Conservation (phyloP, 208 protist species). For the Leishmania mexicana region DNA sequence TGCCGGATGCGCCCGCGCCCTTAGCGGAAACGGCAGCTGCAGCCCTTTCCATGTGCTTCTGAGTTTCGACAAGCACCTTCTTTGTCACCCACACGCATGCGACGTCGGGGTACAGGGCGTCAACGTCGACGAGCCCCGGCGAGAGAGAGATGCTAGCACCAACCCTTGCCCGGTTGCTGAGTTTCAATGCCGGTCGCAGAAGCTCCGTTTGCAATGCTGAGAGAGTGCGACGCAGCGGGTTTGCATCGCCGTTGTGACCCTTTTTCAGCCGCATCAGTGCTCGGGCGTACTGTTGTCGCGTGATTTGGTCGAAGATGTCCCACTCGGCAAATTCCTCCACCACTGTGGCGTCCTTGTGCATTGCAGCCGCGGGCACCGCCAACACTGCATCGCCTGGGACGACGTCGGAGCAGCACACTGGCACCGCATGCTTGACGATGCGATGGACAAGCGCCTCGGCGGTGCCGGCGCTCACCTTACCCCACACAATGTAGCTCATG, state of each 20-base stretch:
- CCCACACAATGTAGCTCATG: constrained; percentile 86
- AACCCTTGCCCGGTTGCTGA: background rate
- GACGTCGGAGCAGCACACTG: constrained; percentile 13
- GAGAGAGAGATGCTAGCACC: background rate
- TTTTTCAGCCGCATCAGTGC: constrained; percentile 6
- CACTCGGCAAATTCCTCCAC: constrained; percentile 23
- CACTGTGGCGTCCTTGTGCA: background rate
- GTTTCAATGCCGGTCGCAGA: background rate
- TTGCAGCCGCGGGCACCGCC: background rate
- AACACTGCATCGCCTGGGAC: background rate
- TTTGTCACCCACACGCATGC: constrained; percentile 3
- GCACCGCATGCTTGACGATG: constrained; percentile 15
- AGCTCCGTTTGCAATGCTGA: background rate
- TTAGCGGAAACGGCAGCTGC: background rate
- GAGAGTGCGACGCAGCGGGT: constrained; percentile 31
- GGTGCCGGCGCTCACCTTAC: constrained; percentile 25
- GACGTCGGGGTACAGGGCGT: constrained; percentile 20
- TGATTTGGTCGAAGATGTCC: constrained; percentile 19
- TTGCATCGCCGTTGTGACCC: constrained; percentile 28
- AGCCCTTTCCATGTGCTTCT: constrained; percentile 1
- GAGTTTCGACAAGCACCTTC: constrained; percentile 1
- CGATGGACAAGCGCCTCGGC: constrained; percentile 16
- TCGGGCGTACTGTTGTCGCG: constrained; percentile 18
- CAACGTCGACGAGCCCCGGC: background rate
- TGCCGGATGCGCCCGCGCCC: background rate